Percentiles rank a stretch among this genome's conserved stretches.
Evolutionary conservation across 2,329 filamentous ascomycete genomes (phyloP).

Genomic region (Fusarium sp.): DNA sequence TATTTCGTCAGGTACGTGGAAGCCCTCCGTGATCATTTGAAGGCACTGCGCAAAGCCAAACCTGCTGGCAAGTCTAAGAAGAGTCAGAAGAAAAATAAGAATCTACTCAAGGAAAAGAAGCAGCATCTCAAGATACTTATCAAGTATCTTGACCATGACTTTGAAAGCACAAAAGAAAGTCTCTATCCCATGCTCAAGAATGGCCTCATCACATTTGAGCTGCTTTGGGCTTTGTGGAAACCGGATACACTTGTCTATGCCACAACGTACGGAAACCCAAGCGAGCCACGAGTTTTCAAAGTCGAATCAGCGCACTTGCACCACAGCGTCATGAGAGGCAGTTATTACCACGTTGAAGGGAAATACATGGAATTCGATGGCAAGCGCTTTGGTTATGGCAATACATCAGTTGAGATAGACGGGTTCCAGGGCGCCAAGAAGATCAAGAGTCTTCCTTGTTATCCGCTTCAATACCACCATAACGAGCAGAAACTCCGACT

Average conservation of each 20-base stretch:
- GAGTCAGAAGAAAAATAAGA: conserved; percentile 69
- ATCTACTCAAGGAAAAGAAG: conserved; percentile 65
- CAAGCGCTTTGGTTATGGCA: conserved; percentile 82
- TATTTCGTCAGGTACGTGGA: conserved; percentile 71
- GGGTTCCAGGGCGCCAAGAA: conserved; percentile 83
- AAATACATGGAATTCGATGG: conserved; percentile 89
- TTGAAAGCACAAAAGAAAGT: conserved; percentile 77
- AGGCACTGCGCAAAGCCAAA: conserved; percentile 69
- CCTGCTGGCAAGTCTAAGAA: conserved; percentile 58
- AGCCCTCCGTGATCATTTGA: conserved; percentile 72
- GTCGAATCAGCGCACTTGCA: conserved; percentile 80
- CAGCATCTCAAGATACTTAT: conserved; percentile 77
- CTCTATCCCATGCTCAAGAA: conserved; percentile 82
- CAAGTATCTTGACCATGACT: conserved; percentile 84
- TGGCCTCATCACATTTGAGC: conserved; percentile 87
- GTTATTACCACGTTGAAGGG: conserved; percentile 81
- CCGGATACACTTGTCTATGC: conserved; percentile 83
- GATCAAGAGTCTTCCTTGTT: conserved; percentile 80
- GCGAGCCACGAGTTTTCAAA: conserved; percentile 84
- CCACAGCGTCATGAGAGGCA: conserved; percentile 72
- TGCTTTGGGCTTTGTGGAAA: conserved; percentile 90
- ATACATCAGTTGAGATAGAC: conserved; percentile 72
- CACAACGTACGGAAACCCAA: conserved; percentile 77
- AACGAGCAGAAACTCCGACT: conserved; percentile 71
- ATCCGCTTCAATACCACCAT: conserved; percentile 83